Percentiles rank a stretch among this genome's conserved stretches.
Conservation (phyloP, 176 grass and related monocot species). For the Eleusine coracana region DNA sequence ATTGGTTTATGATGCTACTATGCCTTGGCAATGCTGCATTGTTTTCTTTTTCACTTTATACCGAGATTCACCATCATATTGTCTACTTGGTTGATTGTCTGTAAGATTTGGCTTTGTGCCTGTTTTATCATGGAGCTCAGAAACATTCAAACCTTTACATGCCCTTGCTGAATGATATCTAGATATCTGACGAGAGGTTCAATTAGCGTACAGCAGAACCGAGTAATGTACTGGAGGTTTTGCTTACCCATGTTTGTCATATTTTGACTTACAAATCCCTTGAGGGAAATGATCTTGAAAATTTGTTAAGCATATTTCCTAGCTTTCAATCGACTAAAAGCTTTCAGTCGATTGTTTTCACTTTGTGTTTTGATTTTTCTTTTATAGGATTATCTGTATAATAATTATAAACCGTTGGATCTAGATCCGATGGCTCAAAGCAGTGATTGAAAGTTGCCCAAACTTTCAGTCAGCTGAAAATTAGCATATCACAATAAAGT, state of each 20-base stretch:
- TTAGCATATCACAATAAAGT: not conserved
- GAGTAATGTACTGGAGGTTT: not conserved
- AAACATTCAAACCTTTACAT: not conserved
- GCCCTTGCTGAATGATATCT: not conserved
- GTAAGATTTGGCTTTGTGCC: not conserved
- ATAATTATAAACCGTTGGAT: no score
- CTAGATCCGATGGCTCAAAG: no score
- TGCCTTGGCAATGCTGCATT: not conserved
- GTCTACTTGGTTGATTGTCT: not conserved
- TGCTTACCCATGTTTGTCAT: not conserved
- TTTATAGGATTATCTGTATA: no score
- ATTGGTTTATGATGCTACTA: not conserved
- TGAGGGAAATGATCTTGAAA: not conserved
- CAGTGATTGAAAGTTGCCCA: no score
- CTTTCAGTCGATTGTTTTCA: no score
- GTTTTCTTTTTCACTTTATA: not conserved
- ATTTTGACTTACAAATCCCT: conserved; percentile 4
- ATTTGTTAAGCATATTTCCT: not conserved
- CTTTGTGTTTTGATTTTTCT: no score
- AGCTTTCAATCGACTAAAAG: no score
- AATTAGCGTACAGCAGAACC: not conserved
- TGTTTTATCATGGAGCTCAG: not conserved
- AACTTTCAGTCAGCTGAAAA: no score
- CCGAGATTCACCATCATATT: not conserved
- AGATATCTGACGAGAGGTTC: not conserved